phyloP scores from a whole-genome alignment of 805 yeast genomes.

The Candida rishiriensis region DNA sequence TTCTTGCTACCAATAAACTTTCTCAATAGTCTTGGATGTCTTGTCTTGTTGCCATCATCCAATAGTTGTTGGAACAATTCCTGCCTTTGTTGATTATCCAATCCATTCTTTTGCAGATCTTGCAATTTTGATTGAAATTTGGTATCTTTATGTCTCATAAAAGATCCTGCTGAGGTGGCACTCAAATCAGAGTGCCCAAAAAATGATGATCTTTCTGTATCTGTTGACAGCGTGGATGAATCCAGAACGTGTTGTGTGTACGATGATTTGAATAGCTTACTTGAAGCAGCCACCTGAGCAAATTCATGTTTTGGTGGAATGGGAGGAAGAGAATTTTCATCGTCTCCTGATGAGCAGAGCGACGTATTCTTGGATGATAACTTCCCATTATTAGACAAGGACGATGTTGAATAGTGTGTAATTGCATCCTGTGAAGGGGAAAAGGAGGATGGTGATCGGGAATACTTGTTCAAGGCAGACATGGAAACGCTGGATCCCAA shows the following conservation, averaged over 20 bases:
- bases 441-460: not conserved
- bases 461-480: not conserved
- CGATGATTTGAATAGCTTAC: conserved; percentile 15
- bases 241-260: conserved; percentile 25
- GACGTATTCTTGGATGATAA: conserved; percentile 6
- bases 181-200: conserved; percentile 66
- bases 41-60: conserved; percentile 36
- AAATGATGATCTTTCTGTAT: conserved; percentile 37
- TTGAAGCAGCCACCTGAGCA: conserved; percentile 9
- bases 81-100: conserved; percentile 15
- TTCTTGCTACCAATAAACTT: conserved; percentile 35
- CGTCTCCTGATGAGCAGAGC: conserved; percentile 9
- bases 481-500: conserved; percentile 8
- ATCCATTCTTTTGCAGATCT: conserved; percentile 15
- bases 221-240: conserved; percentile 30
- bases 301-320: conserved; percentile 35
- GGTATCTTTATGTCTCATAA: conserved; percentile 57
- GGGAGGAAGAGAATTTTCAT: conserved; percentile 24
- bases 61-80: conserved; percentile 37
- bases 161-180: conserved; percentile 88
- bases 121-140: conserved; percentile 21
- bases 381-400: not conserved
- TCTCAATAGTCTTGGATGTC: conserved; percentile 42
- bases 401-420: not conserved
- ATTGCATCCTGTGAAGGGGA: not conserved